Percentiles rank a stretch among this genome's conserved stretches.
Conservation (phyloP, 805 yeast species). For the Candida silvicultrix region DNA sequence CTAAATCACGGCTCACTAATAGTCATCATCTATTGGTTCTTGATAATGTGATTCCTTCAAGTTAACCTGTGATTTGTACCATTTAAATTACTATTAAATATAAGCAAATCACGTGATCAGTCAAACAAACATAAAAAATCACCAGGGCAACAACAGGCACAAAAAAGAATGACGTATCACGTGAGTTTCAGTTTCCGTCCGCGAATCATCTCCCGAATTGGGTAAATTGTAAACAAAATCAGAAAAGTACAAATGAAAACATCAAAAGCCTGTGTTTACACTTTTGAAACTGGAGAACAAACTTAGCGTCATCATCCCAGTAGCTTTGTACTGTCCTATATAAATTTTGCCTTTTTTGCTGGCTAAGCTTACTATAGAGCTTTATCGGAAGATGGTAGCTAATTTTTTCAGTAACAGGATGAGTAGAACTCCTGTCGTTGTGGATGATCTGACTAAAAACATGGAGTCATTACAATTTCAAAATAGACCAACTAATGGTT, state of each 20-base stretch:
- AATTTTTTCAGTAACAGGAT: slow-evolving; percentile 20
- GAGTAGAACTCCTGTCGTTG: slow-evolving; percentile 14
- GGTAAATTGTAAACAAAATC: slow-evolving; percentile 19
- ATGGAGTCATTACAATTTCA: slow-evolving; percentile 22
- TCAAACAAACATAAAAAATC: too few relatives aligned
- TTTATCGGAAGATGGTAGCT: slow-evolving; percentile 16
- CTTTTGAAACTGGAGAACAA: neutral
- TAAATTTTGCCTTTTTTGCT: neutral
- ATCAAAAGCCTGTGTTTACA: neutral
- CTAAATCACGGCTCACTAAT: too few relatives aligned
- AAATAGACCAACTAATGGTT: slow-evolving; percentile 1
- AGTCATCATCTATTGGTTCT: too few relatives aligned
- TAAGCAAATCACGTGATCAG: too few relatives aligned
- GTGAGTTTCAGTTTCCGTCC: neutral
- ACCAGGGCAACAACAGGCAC: too few relatives aligned
- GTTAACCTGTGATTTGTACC: too few relatives aligned
- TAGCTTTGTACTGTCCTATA: neutral
- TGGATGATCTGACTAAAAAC: slow-evolving; percentile 21
- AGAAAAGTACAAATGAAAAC: slow-evolving; percentile 4
- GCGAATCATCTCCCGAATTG: slow-evolving; percentile 6
- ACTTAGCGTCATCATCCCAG: neutral
- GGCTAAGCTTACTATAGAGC: neutral
- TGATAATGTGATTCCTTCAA: too few relatives aligned
- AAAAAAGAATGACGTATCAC: too few relatives aligned
- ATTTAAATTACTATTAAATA: too few relatives aligned